Conservation (phyloP, 2,329 filamentous ascomycete species). For the Aspergillus sp. region DNA sequence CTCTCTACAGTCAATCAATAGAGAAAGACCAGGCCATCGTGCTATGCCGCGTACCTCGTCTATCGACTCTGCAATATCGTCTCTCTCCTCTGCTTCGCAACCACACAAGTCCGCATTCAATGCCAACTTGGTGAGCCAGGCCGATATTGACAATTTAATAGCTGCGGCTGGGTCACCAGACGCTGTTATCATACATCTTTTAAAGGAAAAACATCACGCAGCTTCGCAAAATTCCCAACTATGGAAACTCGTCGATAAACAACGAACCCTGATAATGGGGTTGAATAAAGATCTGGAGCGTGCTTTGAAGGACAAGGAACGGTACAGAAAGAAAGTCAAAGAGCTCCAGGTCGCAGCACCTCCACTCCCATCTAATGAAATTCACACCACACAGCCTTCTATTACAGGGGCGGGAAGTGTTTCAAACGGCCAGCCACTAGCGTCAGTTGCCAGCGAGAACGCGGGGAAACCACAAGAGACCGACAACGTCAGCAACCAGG, state of each 20-base stretch:
- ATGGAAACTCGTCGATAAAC: conserved; percentile 95
- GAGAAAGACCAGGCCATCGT: conserved; percentile 33
- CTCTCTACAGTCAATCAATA: conserved; percentile 30
- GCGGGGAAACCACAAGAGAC: neutral
- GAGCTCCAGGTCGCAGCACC: conserved; percentile 60
- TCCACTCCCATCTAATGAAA: conserved; percentile 29
- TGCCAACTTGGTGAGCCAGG: conserved; percentile 55
- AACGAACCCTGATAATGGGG: conserved; percentile 87
- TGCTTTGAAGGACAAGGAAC: conserved; percentile 89
- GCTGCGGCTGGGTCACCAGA: conserved; percentile 85
- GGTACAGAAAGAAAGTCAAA: conserved; percentile 86
- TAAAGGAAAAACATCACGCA: conserved; percentile 89
- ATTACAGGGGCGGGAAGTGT: conserved; percentile 7
- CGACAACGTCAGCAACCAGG: neutral
- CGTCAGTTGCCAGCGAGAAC: neutral
- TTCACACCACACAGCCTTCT: conserved; percentile 10
- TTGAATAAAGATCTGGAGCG: conserved; percentile 93
- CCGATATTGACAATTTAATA: conserved; percentile 77
- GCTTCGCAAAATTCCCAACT: conserved; percentile 87
- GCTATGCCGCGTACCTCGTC: conserved; percentile 72
- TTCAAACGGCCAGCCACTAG: neutral
- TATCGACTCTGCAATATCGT: conserved; percentile 89
- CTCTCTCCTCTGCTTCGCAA: conserved; percentile 62
- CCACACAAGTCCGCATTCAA: conserved; percentile 61
- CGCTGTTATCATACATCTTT: conserved; percentile 79